These are phyloP conservation scores for Jimgerdemannia lactiflua DNA, from an alignment of 192 early-diverging fungal genomes.

Conservation along the genomic window DNA sequence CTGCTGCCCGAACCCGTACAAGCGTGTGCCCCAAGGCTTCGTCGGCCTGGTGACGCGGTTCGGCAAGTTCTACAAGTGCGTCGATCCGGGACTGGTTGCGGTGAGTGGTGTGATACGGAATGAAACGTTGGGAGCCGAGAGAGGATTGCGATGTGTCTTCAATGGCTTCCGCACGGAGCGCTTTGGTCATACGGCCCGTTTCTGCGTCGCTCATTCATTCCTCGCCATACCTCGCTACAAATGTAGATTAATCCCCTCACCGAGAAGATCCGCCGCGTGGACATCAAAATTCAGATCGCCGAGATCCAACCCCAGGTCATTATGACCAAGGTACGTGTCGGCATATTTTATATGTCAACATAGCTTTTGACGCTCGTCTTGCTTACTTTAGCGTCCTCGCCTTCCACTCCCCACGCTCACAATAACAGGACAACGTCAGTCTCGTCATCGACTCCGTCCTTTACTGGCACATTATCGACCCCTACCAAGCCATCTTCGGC, in stretches of 20 bases:
- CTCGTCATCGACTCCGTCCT: constrained; percentile 84
- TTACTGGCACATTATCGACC: constrained; percentile 81
- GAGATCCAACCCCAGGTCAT: constrained; percentile 69
- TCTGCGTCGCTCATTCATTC: too few species aligned
- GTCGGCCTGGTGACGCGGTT: constrained; percentile 70
- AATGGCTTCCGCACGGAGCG: too few species aligned
- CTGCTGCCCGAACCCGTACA: constrained; percentile 64
- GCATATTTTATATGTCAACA: too few species aligned
- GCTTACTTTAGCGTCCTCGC: too few species aligned
- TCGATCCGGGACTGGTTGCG: constrained; percentile 56
- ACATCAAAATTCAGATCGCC: constrained; percentile 52
- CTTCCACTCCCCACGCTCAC: too few species aligned
- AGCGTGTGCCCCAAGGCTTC: constrained; percentile 63
- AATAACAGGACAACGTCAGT: constrained; percentile 91
- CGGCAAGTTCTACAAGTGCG: constrained; percentile 54
- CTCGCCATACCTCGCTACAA: too few species aligned
- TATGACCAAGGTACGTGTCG: too few species aligned
- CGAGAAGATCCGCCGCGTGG: constrained; percentile 37
- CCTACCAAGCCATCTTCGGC: constrained; percentile 76
- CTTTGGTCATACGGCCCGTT: too few species aligned
- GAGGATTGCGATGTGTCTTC: too few species aligned
- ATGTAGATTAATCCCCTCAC: constrained; percentile 36
- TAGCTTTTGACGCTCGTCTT: too few species aligned
- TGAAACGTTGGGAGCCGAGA: too few species aligned
- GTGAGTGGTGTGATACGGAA: constrained; percentile 19